Evolutionary conservation across 2,329 filamentous ascomycete genomes (phyloP).

Genomic region (Penicillium sp.): DNA sequence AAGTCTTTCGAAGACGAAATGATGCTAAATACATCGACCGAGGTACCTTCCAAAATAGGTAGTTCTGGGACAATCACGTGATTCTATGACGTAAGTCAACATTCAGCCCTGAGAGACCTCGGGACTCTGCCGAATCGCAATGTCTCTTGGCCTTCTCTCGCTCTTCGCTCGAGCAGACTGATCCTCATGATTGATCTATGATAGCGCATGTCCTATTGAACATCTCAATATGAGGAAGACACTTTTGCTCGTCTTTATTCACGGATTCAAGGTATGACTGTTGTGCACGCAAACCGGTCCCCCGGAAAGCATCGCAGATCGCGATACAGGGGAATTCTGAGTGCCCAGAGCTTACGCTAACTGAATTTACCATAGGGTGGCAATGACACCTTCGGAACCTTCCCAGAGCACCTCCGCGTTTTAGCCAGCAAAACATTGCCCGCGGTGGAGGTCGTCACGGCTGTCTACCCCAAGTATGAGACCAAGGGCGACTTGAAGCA

Average conservation of each 20-base stretch:
- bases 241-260: constrained; percentile 50
- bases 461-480: constrained; percentile 53
- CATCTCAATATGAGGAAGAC: constrained; percentile 45
- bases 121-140: not conserved
- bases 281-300: not conserved
- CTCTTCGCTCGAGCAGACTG: not conserved
- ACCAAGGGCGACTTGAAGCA: constrained; percentile 51
- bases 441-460: constrained; percentile 42
- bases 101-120: not conserved
- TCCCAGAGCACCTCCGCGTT: constrained; percentile 47
- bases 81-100: constrained; percentile 3
- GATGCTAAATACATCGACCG: too few species aligned
- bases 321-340: not conserved
- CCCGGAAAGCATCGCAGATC: constrained; percentile 2
- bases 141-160: constrained; percentile 13
- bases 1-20: too few species aligned
- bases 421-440: constrained; percentile 47
- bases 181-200: not conserved
- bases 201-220: constrained; percentile 2
- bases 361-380: constrained; percentile 40
- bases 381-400: constrained; percentile 51
- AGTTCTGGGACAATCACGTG: not conserved
- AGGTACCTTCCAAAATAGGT: too few species aligned
- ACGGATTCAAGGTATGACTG: constrained; percentile 50
- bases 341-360: not conserved